These are phyloP conservation scores for Aspergillus alliaceus DNA, from an alignment of 2,329 filamentous ascomycete species.

Conservation along the genomic window DNA sequence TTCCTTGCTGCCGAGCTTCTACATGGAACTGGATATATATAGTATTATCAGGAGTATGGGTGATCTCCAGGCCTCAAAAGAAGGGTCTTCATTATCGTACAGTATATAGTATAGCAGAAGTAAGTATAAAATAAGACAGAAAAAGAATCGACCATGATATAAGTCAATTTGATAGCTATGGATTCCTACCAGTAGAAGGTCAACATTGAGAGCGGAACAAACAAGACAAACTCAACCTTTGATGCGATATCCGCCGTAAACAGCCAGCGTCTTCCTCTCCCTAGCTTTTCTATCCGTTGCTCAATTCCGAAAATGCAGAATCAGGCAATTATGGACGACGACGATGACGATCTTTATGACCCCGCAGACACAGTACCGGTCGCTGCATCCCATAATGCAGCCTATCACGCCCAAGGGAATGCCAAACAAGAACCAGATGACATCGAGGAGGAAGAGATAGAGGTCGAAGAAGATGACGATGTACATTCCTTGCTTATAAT, in stretches of 20 bases:
- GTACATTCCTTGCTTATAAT: constrained; percentile 11
- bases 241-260: constrained; percentile 19
- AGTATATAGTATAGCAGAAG: too few relatives aligned
- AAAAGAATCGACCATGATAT: too few relatives aligned
- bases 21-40: neutral
- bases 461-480: constrained; percentile 41
- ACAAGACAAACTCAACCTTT: constrained; percentile 21
- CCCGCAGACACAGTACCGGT: constrained; percentile 39
- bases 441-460: constrained; percentile 42
- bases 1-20: neutral
- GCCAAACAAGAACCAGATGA: constrained; percentile 37
- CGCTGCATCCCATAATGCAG: constrained; percentile 28
- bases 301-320: constrained; percentile 9
- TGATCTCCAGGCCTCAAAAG: too few relatives aligned
- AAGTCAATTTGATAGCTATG: too few relatives aligned
- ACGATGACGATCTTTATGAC: constrained; percentile 50
- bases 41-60: neutral
- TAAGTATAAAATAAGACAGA: too few relatives aligned
- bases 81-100: too few relatives aligned
- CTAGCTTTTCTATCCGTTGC: constrained; percentile 1
- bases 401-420: constrained; percentile 26
- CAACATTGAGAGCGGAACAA: constrained; percentile 12
- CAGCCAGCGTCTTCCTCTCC: constrained; percentile 10
- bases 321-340: constrained; percentile 42
- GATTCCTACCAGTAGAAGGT: too few relatives aligned